Base-by-base conservation (phyloP, 148 eudicot species). In the Agrostemma githago region DNA sequence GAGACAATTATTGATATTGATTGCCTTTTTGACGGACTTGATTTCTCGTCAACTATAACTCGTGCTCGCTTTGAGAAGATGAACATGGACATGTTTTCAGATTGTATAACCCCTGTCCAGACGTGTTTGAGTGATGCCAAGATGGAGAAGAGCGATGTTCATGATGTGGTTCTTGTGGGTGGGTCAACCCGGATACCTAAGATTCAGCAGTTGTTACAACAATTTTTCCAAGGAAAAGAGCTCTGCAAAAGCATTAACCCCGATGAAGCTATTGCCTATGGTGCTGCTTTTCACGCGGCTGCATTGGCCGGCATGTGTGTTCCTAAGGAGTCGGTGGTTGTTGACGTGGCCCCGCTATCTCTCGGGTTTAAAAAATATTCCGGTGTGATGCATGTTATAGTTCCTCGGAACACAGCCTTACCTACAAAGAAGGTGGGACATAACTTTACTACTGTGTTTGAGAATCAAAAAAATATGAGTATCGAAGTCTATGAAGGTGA, bases 401-500 rank as follows among this genome's bases (percentile, higher is more conserved):
- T 62, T 3, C 66, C 66, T 37, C 66, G 66, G 4, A 62, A 62
- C 14, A 62, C 66, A 12, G 4, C 41, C 8, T 62, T 62, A 8
- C 66, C 66, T 0, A 62, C 66, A 3, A 62, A 34, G 6, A 62
- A 10, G 3, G 1, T 10, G 14, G n/a, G 66, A 10, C 1, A 26
- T 26, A 26, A 5, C 0, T 11, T 10, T 26, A 26, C 42, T 6
- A 62, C 66, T 26, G 0, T 11, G 6, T 34, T 4, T 34, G 66
- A 62, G 41, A 34, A 62, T n/a, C 16, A 9, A 37, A 12, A 1
- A 62, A 0, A 2, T 21, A n/a, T 4, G 4, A 0, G 1, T 62
- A 21, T 62, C 12, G 2, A 1, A 1, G 66, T 62, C 37, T 62
- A 62, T 62, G 64, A 60, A 60, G 82, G 78, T 0, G 78, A 76